Evolutionary conservation across 1,284 basidiomycete species (phyloP).

Genomic region (Fomitopsis pinicola): DNA sequence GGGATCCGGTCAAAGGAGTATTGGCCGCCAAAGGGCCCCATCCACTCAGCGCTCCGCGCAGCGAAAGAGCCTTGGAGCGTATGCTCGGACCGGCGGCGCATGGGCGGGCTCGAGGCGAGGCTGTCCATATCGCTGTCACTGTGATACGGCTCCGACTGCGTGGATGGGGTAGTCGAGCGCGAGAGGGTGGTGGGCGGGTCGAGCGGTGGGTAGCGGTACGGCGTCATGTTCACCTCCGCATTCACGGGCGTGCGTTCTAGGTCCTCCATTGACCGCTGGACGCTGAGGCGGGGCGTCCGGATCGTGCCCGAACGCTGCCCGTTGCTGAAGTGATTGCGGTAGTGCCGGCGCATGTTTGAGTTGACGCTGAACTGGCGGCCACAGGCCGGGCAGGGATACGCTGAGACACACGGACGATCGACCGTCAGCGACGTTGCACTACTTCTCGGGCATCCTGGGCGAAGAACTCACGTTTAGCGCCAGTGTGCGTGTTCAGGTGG

Average conservation of each 20-base stretch:
- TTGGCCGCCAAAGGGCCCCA: background rate
- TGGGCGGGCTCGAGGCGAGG: background rate
- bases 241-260: background rate
- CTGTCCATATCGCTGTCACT: background rate
- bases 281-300: background rate
- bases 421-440: background rate
- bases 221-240: background rate
- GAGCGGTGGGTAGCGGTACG: background rate
- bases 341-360: conserved; percentile 77
- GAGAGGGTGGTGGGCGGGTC: background rate
- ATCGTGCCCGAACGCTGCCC: background rate
- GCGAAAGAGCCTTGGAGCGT: background rate
- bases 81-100: background rate
- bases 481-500: conserved; percentile 75
- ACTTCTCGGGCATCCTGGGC: background rate
- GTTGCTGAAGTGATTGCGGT: conserved; percentile 54
- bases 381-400: conserved; percentile 72
- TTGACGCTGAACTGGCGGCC: conserved; percentile 75
- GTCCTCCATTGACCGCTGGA: background rate
- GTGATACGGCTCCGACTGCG: background rate
- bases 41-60: background rate
- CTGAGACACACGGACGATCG: conserved; percentile 31
- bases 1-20: background rate
- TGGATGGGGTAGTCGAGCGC: background rate
- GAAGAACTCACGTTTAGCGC: conserved; percentile 57